phyloP scores from a whole-genome alignment of 1,284 basidiomycete species.

The Farysia itapuensis region DNA sequence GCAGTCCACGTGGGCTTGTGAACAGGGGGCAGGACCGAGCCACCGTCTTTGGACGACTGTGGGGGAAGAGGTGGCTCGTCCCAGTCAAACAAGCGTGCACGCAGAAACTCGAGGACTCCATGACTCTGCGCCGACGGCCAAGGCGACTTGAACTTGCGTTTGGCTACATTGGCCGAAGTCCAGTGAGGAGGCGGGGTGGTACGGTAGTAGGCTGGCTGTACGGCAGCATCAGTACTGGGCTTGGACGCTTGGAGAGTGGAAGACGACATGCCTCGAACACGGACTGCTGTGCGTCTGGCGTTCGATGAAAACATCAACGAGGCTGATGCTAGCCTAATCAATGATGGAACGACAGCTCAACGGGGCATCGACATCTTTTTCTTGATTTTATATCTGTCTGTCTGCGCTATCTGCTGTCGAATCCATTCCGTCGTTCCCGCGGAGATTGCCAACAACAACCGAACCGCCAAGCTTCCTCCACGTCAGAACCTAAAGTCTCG shows the following conservation, averaged over 20 bases:
- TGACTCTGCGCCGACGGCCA: slow-evolving; percentile 27
- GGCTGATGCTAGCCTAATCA: too few relatives aligned
- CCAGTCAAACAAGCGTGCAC: slow-evolving; percentile 42
- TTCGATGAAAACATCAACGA: too few relatives aligned
- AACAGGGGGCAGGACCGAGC: slow-evolving; percentile 18
- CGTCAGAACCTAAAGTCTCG: too few relatives aligned
- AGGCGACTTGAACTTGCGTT: slow-evolving; percentile 34
- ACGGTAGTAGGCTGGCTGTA: slow-evolving; percentile 34
- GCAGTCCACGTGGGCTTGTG: slow-evolving; percentile 20
- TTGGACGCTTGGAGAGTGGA: too few relatives aligned
- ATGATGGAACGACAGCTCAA: too few relatives aligned
- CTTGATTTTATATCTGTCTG: too few relatives aligned
- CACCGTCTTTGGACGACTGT: slow-evolving; percentile 2
- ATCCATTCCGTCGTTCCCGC: too few relatives aligned
- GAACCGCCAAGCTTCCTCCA: too few relatives aligned
- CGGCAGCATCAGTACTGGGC: slow-evolving; percentile 1
- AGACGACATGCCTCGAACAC: slow-evolving; percentile 22
- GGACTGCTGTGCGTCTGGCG: too few relatives aligned
- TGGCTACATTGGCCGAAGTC: slow-evolving; percentile 8
- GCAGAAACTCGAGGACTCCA: slow-evolving; percentile 30
- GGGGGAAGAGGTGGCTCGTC: slow-evolving; percentile 34
- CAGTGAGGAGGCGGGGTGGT: slow-evolving; percentile 40
- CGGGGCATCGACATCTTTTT: too few relatives aligned
- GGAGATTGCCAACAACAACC: too few relatives aligned
- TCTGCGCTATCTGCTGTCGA: too few relatives aligned